Conservation (phyloP, 768 basidiomycete genomes). For the Sistotremastrum niveocremeum region DNA sequence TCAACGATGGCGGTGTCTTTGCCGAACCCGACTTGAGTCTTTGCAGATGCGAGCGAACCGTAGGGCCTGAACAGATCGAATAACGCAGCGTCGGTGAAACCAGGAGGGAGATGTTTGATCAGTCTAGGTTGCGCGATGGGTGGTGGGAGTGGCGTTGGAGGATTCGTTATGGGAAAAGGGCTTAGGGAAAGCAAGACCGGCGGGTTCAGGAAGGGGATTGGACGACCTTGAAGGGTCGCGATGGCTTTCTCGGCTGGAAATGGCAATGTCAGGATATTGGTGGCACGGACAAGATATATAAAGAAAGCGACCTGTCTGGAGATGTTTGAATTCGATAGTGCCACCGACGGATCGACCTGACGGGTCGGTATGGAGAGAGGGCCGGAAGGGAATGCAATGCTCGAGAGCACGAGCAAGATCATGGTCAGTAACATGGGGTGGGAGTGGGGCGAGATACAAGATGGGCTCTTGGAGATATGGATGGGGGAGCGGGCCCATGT, state of each 20-base stretch:
- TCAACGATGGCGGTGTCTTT: constrained; percentile 69
- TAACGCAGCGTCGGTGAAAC: constrained; percentile 54
- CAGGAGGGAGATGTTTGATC: constrained; percentile 69
- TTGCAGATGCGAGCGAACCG: constrained; percentile 70
- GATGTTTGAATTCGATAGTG: constrained; percentile 72
- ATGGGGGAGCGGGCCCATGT: constrained; percentile 23
- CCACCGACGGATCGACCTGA: constrained; percentile 41
- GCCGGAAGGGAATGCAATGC: constrained; percentile 69
- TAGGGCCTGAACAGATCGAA: constrained; percentile 79
- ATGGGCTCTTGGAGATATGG: constrained; percentile 78
- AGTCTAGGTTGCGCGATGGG: constrained; percentile 68
- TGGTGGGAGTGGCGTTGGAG: constrained; percentile 61
- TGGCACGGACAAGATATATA: constrained; percentile 4
- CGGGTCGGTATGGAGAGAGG: constrained; percentile 54
- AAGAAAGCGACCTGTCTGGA: constrained; percentile 57
- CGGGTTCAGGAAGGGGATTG: constrained; percentile 46
- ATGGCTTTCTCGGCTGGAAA: constrained; percentile 75
- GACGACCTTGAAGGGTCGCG: constrained; percentile 67
- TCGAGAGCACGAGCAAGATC: constrained; percentile 62
- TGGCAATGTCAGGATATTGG: not conserved
- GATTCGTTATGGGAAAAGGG: constrained; percentile 70
- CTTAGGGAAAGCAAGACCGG: constrained; percentile 56
- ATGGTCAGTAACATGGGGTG: constrained; percentile 61
- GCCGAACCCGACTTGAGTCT: constrained; percentile 62
- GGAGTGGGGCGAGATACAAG: constrained; percentile 68